Base-by-base conservation (phyloP, 2,329 filamentous ascomycete species). In the Tolypocladium ovalisporum region DNA sequence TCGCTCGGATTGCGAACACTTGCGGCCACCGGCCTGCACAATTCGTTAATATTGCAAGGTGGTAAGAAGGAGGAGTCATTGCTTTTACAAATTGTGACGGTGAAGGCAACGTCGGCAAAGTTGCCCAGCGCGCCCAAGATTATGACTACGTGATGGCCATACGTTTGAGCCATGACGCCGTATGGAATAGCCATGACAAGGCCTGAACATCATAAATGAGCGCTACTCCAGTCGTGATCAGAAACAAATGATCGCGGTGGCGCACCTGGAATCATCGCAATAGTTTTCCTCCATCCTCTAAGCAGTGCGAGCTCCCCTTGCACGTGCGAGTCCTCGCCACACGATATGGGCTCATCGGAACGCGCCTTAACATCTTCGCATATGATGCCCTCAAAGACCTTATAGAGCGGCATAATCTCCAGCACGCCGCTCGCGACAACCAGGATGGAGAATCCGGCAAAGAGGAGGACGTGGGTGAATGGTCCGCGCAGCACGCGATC, bases 191-290 rank as follows among this genome's bases (percentile, higher is more conserved):
- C 35, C 49, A 52, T 52, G 13, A 52, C 34, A 19, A 52, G 29
- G 7, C 49, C 49, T 52, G n/a, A 52, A 19, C n/a, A 19, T 34
- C 12, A 27, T n/a, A n/a, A n/a, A n/a, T n/a, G n/a, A n/a, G n/a
- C n/a, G n/a, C n/a, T n/a, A n/a, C n/a, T n/a, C n/a, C n/a, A n/a
- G n/a, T n/a, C n/a, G n/a, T 37, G 13, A 13, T 37, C 10, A 17
- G 17, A 24, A 52, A 35, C 0, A 53, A 10, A 27, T 4, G 40
- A 19, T 54, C 17, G 52, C 27, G 22, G 10, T 39, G 9, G 19
- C 52, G 35, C 32, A 37, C 55, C 55, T 53, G 55, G 55, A 36
- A 56, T 56, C 22, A 56, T 35, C 10, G 34, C n/a, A 53, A 52
- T 17, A 29, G 55, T 56, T n/a, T 27, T 32, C 27, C 51, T 36